These are phyloP conservation scores for Leptosphaerulina australis DNA, from an alignment of 2,329 filamentous ascomycete genomes.

Conservation along the genomic window DNA sequence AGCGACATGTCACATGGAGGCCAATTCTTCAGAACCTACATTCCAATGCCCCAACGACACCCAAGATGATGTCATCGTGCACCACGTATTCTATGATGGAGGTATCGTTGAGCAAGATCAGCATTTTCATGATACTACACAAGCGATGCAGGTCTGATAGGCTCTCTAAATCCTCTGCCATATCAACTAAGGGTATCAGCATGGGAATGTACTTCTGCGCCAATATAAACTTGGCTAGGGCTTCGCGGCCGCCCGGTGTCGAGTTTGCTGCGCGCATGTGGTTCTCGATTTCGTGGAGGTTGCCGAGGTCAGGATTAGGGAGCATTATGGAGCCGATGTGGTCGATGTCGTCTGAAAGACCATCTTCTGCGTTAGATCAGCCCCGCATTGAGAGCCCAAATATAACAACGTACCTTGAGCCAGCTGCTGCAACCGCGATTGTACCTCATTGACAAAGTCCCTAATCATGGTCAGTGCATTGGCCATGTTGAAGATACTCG, in stretches of 20 bases:
- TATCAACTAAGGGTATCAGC: constrained; percentile 81
- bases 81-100: constrained; percentile 93
- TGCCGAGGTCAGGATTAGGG: constrained; percentile 79
- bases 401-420: constrained; percentile 61
- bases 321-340: constrained; percentile 72
- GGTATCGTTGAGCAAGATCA: constrained; percentile 93
- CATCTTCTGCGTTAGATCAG: constrained; percentile 68
- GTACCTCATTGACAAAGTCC: constrained; percentile 89
- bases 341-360: constrained; percentile 86
- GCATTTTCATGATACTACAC: constrained; percentile 97
- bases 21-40: constrained; percentile 56
- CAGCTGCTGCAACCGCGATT: constrained; percentile 72
- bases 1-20: neutral
- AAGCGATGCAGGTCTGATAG: constrained; percentile 84
- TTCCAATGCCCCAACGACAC: constrained; percentile 93
- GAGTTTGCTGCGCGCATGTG: constrained; percentile 80
- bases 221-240: constrained; percentile 85
- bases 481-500: neutral
- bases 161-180: constrained; percentile 91
- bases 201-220: constrained; percentile 85
- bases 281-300: constrained; percentile 82
- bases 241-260: constrained; percentile 78
- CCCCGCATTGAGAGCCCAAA: constrained; percentile 8
- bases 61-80: constrained; percentile 84
- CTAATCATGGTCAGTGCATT: constrained; percentile 55